Conservation (phyloP, 2,329 filamentous ascomycete species). For the Immersiporthe knoxdaviesiana region DNA sequence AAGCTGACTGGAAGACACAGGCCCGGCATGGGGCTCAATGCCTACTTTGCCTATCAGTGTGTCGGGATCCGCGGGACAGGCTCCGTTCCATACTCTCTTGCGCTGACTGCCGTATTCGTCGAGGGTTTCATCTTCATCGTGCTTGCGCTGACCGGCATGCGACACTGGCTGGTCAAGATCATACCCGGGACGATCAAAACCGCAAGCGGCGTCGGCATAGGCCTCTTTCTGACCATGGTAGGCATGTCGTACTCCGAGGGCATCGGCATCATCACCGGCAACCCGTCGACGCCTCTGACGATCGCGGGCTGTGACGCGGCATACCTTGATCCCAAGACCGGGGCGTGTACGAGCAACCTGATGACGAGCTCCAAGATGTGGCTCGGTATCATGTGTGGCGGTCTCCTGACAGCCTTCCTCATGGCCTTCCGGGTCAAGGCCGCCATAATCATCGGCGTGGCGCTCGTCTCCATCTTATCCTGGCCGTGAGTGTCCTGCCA, state of each 20-base stretch:
- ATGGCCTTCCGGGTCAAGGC: slow-evolving; percentile 79
- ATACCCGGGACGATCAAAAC: slow-evolving; percentile 69
- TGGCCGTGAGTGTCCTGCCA: slow-evolving; percentile 64
- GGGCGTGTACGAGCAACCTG: slow-evolving; percentile 60
- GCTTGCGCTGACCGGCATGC: slow-evolving; percentile 68
- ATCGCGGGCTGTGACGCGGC: slow-evolving; percentile 73
- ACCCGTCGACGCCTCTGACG: slow-evolving; percentile 69
- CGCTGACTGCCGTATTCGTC: slow-evolving; percentile 66
- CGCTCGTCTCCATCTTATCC: slow-evolving; percentile 71
- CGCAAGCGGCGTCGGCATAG: slow-evolving; percentile 67
- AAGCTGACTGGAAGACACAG: slow-evolving; percentile 43
- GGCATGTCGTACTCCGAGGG: slow-evolving; percentile 78
- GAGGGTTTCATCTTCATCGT: slow-evolving; percentile 68
- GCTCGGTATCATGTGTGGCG: slow-evolving; percentile 82
- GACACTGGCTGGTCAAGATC: slow-evolving; percentile 71
- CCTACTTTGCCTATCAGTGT: slow-evolving; percentile 70
- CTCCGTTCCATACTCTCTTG: slow-evolving; percentile 60
- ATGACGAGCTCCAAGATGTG: slow-evolving; percentile 83
- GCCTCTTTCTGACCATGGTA: slow-evolving; percentile 65
- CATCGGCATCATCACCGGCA: slow-evolving; percentile 80
- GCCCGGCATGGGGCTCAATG: slow-evolving; percentile 69
- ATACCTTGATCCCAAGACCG: slow-evolving; percentile 52
- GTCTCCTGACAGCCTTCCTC: slow-evolving; percentile 77
- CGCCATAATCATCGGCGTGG: slow-evolving; percentile 74
- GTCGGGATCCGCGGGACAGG: slow-evolving; percentile 64